Conservation (phyloP, 2,329 filamentous ascomycete species). For the Colletotrichum simmondsii region DNA sequence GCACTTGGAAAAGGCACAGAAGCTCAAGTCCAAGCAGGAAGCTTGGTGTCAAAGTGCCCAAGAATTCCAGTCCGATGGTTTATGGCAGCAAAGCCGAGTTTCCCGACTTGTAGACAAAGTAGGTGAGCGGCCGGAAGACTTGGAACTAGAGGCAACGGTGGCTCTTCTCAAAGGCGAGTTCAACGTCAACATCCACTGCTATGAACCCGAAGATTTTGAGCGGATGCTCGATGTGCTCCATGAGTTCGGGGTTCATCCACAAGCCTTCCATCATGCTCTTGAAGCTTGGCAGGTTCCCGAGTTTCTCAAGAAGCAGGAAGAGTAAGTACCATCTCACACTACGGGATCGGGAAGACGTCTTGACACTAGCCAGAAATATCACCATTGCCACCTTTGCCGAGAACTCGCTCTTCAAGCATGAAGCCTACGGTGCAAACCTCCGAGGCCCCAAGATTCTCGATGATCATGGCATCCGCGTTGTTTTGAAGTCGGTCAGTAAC, state of each 20-base stretch:
- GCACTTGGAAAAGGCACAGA: slow-evolving; percentile 47
- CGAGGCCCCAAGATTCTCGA: slow-evolving; percentile 51
- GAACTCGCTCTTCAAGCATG: slow-evolving; percentile 52
- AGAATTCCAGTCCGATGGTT: neutral
- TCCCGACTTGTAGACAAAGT: neutral
- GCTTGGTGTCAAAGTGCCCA: slow-evolving; percentile 30
- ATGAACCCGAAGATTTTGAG: slow-evolving; percentile 54
- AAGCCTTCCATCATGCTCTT: slow-evolving; percentile 54
- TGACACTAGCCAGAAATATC: slow-evolving; percentile 41
- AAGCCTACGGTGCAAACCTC: slow-evolving; percentile 52
- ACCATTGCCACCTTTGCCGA: slow-evolving; percentile 55
- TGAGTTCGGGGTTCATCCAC: slow-evolving; percentile 53
- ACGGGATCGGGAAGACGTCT: neutral
- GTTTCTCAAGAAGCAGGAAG: slow-evolving; percentile 47
- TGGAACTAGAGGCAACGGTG: slow-evolving; percentile 52
- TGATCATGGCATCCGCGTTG: slow-evolving; percentile 51
- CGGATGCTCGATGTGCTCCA: slow-evolving; percentile 52
- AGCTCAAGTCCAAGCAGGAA: slow-evolving; percentile 49
- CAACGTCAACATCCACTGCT: slow-evolving; percentile 55
- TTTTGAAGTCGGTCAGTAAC: slow-evolving; percentile 49
- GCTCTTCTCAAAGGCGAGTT: slow-evolving; percentile 53
- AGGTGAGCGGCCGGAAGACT: slow-evolving; percentile 42
- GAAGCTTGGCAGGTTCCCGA: slow-evolving; percentile 52
- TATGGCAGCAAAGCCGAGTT: neutral
- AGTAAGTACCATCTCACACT: slow-evolving; percentile 21